Conservation (phyloP, 139 green algal species). For the Coccomyxa sp. region DNA sequence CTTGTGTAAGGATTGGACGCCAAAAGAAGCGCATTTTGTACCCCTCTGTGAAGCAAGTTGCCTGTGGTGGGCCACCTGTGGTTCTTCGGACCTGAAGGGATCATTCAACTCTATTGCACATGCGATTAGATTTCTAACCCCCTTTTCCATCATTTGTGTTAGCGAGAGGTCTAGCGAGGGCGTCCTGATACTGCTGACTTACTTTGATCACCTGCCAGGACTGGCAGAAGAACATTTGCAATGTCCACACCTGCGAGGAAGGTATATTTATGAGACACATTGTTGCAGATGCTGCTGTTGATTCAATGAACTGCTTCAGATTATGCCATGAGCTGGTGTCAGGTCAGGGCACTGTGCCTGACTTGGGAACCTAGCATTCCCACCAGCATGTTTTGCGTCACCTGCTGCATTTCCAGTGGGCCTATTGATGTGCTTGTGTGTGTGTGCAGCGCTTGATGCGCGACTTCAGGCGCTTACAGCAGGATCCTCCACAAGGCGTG, state of each 20-base stretch:
- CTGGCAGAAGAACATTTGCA: not conserved
- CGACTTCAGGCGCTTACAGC: slow-evolving; percentile 86
- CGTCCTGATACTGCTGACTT: not conserved
- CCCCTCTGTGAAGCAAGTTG: too few relatives aligned
- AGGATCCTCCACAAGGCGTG: slow-evolving; percentile 91
- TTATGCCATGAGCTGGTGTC: not conserved
- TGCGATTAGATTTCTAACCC: not conserved
- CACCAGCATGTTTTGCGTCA: not conserved
- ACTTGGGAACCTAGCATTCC: not conserved
- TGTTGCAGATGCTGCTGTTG: not conserved
- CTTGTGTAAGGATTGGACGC: too few relatives aligned
- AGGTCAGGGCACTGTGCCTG: too few relatives aligned
- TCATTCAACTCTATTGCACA: too few relatives aligned
- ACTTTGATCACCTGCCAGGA: not conserved
- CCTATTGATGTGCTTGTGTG: not conserved
- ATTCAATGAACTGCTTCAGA: not conserved
- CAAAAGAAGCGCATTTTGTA: too few relatives aligned
- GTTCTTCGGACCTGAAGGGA: too few relatives aligned
- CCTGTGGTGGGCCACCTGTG: too few relatives aligned
- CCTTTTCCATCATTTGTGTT: not conserved
- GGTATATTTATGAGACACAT: not conserved
- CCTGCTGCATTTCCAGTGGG: not conserved
- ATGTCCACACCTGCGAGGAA: slow-evolving; percentile 6
- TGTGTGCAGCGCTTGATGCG: slow-evolving; percentile 76
- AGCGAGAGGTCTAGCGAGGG: not conserved